Evolutionary conservation across 1,139 yeast species (phyloP).

Genomic region (Groenewaldozyma auringiensis): DNA sequence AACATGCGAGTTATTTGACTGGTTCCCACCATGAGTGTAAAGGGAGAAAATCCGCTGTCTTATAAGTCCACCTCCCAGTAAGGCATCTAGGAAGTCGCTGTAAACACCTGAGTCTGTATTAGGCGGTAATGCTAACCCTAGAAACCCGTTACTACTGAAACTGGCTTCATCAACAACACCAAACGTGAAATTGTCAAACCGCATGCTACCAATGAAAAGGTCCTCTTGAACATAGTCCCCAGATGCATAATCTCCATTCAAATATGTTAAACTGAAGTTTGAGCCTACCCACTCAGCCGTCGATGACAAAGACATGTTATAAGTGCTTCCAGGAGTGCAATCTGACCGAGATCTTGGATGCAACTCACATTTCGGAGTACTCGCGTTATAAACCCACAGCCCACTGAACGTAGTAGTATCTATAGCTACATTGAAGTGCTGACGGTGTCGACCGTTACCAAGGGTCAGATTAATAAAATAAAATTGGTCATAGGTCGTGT

Average conservation of each 20-base stretch:
- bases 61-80: conserved; percentile 7
- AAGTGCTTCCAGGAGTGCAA: conserved; percentile 13
- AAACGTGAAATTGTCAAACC: conserved; percentile 14
- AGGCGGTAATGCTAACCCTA: conserved; percentile 18
- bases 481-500: background rate
- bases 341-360: background rate
- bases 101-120: conserved; percentile 8
- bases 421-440: conserved; percentile 13
- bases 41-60: conserved; percentile 16
- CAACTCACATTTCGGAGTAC: conserved; percentile 10
- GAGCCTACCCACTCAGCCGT: conserved; percentile 7
- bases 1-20: conserved; percentile 3
- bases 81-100: conserved; percentile 8
- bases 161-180: conserved; percentile 16
- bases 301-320: conserved; percentile 12
- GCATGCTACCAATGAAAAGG: conserved; percentile 10
- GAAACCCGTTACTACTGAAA: conserved; percentile 14
- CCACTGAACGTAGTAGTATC: conserved; percentile 17
- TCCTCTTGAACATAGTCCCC: conserved; percentile 17
- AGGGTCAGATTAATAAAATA: conserved; percentile 11
- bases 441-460: conserved; percentile 14
- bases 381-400: conserved; percentile 14
- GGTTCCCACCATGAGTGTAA: no score
- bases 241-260: conserved; percentile 14
- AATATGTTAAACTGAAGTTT: conserved; percentile 10